phyloP scores from a whole-genome alignment of 2,329 filamentous ascomycete genomes.

The Amesomyces nigricolor region DNA sequence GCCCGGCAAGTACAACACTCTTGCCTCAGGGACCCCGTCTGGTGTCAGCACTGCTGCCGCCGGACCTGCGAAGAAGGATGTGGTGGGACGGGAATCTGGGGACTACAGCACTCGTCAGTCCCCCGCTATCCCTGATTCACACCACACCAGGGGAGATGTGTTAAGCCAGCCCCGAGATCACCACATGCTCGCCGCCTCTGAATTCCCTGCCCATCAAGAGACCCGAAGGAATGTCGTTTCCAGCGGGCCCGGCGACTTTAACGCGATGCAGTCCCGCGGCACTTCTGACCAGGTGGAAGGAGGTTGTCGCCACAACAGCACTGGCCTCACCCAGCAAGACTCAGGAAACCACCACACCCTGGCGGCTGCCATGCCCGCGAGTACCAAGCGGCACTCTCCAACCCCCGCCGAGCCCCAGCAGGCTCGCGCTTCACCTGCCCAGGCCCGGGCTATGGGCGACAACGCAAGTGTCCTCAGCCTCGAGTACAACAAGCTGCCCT shows the following conservation, averaged over 20 bases:
- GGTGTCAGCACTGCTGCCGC: not conserved
- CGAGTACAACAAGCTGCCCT: conserved; percentile 6
- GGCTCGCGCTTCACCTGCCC: too few relatives aligned
- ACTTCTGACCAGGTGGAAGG: too few relatives aligned
- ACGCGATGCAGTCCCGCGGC: not conserved
- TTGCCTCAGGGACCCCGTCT: conserved; percentile 11
- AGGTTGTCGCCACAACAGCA: too few relatives aligned
- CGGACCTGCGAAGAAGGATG: not conserved
- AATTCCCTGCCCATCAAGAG: not conserved
- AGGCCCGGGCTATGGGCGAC: too few relatives aligned
- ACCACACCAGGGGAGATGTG: not conserved
- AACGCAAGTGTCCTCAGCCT: too few relatives aligned
- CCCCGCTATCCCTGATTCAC: not conserved
- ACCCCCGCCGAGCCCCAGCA: too few relatives aligned
- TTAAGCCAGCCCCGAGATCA: not conserved
- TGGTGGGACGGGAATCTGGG: not conserved
- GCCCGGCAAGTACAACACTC: conserved; percentile 10
- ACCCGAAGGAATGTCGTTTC: not conserved
- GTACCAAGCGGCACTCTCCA: too few relatives aligned
- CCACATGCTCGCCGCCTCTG: not conserved
- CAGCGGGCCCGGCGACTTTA: not conserved
- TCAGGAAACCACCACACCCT: too few relatives aligned
- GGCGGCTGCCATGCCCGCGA: too few relatives aligned
- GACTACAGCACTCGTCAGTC: not conserved
- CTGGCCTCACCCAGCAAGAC: too few relatives aligned